Evolutionary conservation across 805 yeast species (phyloP).

Genomic region (Saccharomycopsis guyanensis): DNA sequence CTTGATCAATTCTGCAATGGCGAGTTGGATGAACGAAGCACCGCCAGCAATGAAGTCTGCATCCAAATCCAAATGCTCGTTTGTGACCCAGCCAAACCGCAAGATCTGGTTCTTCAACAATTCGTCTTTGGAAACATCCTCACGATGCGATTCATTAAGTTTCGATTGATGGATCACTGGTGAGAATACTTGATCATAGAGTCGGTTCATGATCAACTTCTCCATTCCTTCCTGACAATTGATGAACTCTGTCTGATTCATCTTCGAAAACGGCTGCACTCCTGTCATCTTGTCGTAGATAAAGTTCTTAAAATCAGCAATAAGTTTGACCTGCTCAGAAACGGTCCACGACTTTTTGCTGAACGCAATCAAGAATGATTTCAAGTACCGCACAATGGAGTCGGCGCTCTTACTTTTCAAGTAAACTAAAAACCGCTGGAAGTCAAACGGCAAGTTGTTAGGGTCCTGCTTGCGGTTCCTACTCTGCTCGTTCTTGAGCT

Average conservation of each 20-base stretch:
- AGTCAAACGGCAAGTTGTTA: conserved; percentile 51
- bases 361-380: conserved; percentile 77
- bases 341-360: conserved; percentile 61
- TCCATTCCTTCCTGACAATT: conserved; percentile 89
- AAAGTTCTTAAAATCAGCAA: conserved; percentile 69
- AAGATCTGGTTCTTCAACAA: conserved; percentile 43
- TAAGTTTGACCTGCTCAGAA: conserved; percentile 69
- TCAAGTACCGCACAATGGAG: conserved; percentile 78
- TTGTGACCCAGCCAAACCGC: conserved; percentile 65
- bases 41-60: conserved; percentile 40
- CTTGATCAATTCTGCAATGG: conserved; percentile 67
- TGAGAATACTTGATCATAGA: conserved; percentile 72
- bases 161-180: conserved; percentile 39
- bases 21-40: conserved; percentile 52
- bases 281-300: conserved; percentile 52
- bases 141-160: conserved; percentile 47
- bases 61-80: conserved; percentile 72
- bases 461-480: conserved; percentile 10
- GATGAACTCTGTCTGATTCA: conserved; percentile 51
- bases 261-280: conserved; percentile 66
- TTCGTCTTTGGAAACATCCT: conserved; percentile 58
- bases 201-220: conserved; percentile 81
- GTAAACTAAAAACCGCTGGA: conserved; percentile 68
- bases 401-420: conserved; percentile 73
- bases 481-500: conserved; percentile 5